Conservation (phyloP, 192 early-diverging fungal species). For the Gonapodya sp. region DNA sequence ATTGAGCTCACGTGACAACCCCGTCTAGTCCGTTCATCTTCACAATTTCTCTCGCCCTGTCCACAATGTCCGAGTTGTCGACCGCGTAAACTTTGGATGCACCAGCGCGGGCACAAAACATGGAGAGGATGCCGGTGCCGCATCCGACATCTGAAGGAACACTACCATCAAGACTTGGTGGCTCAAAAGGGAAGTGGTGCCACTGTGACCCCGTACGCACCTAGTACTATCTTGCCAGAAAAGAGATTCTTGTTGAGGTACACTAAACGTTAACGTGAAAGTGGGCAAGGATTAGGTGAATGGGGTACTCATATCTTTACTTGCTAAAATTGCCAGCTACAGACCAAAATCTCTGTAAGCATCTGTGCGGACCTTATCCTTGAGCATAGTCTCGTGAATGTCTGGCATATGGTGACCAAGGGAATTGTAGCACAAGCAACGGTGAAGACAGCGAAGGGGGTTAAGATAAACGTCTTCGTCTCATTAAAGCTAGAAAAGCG, state of each 20-base stretch:
- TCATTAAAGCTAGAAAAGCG: conserved; percentile 15
- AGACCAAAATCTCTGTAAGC: conserved; percentile 61
- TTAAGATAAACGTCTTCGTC: too few species aligned
- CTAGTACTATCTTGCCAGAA: conserved; percentile 54
- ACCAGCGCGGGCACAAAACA: conserved; percentile 86
- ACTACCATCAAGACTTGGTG: neutral
- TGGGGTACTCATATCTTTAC: neutral
- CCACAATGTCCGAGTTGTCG: conserved; percentile 79
- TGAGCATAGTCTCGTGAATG: conserved; percentile 78
- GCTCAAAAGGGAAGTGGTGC: neutral
- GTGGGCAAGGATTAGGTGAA: too few species aligned
- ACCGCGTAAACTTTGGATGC: conserved; percentile 64
- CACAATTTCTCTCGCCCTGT: conserved; percentile 66
- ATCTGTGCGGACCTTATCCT: conserved; percentile 70
- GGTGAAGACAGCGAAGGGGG: too few species aligned
- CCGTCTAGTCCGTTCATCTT: conserved; percentile 61
- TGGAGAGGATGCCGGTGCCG: conserved; percentile 83
- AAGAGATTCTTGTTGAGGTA: conserved; percentile 77
- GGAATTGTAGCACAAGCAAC: neutral
- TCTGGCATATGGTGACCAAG: conserved; percentile 19
- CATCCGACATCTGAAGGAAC: conserved; percentile 75
- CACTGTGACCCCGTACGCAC: neutral
- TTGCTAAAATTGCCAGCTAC: conserved; percentile 2
- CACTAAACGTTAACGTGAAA: conserved; percentile 17
- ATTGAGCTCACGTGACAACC: conserved; percentile 22